Base-by-base conservation (phyloP, 1,284 basidiomycete genomes). In the Melampsora larici-populina region DNA sequence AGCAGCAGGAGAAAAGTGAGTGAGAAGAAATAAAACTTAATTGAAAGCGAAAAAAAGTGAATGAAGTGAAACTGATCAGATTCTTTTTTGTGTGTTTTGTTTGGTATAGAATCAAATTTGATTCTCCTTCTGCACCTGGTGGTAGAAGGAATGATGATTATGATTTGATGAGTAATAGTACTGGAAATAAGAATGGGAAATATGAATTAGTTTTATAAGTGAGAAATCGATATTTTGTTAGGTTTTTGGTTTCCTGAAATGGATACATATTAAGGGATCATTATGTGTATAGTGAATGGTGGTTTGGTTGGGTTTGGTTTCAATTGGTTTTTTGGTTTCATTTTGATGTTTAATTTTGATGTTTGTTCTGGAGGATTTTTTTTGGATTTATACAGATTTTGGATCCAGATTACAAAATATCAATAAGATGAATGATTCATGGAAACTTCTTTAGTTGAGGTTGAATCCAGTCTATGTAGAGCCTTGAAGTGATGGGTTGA, bases 1-100 rank as follows among this genome's bases (percentile, higher is more conserved):
- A 26, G 97, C 97, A n/a, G 94, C 94, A 2, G 97, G 97, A 29
- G 97, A 99, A 85, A 92, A 90, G 93, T 94, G 13, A 24, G 76
- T 72, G 3, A 13, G n/a, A 67, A 4, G 17, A 17, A 18, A n/a
- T 33, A 18, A 18, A 11, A 65, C 31, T 15, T 26, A 26, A 18
- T 67, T 64, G 18, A 29, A 26, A 36, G 2, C 21, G 6, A 6
- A 31, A 11, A 26, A 49, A 31, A 31, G 55, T 66, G 24, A 21
- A 21, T 21, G 21, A 70, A n/a, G 24, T 46, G 0, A 31, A 43
- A 60, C 8, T 29, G n/a, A 55, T 49, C 36, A 33, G 43, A 40
- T n/a, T 43, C 31, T 33, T 71, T 40, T 62, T 31, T 43, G 49
- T 43, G 15, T 9, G 58, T 15, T 48, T 65, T 29, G 1, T 43